These are phyloP conservation scores for Globisporangium spinosum DNA, from an alignment of 352 stramenopile genomes.

Conservation along the genomic window DNA sequence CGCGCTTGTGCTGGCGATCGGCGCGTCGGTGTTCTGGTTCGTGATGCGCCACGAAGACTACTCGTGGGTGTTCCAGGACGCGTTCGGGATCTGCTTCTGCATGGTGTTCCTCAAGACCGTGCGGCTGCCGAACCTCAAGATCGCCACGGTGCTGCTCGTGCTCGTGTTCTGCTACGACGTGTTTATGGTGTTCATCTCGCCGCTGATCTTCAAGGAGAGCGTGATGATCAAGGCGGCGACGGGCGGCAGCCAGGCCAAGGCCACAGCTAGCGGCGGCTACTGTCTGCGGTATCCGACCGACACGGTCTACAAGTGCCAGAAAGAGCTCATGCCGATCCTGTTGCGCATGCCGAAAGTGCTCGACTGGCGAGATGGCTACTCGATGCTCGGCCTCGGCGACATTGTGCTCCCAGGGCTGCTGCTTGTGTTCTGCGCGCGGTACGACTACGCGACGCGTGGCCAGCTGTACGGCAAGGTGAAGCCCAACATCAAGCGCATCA, in stretches of 20 bases:
- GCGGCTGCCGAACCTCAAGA: constrained; percentile 90
- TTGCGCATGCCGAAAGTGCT: constrained; percentile 91
- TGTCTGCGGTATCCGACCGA: constrained; percentile 76
- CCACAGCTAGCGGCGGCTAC: constrained; percentile 43
- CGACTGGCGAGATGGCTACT: constrained; percentile 90
- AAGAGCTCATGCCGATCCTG: constrained; percentile 92
- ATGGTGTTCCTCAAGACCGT: constrained; percentile 91
- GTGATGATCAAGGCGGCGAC: constrained; percentile 96
- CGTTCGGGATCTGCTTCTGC: constrained; percentile 93
- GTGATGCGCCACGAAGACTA: constrained; percentile 75
- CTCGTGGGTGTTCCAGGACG: constrained; percentile 91
- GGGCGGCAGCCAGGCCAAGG: constrained; percentile 54
- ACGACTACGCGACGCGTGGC: constrained; percentile 87
- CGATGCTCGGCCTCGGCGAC: constrained; percentile 95
- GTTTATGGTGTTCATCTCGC: constrained; percentile 95
- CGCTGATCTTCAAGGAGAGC: constrained; percentile 85
- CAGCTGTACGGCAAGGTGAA: constrained; percentile 61
- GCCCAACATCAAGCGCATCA: constrained; percentile 41
- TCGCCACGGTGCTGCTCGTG: constrained; percentile 89
- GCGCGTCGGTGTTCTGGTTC: constrained; percentile 57
- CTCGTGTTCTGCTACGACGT: constrained; percentile 96
- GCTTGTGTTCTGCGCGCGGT: constrained; percentile 93
- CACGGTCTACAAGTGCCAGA: constrained; percentile 48
- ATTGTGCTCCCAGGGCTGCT: constrained; percentile 95
- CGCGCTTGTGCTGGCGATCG: constrained; percentile 54